Conservation (phyloP, 805 yeast species). For the Maudiozyma turicensis region DNA sequence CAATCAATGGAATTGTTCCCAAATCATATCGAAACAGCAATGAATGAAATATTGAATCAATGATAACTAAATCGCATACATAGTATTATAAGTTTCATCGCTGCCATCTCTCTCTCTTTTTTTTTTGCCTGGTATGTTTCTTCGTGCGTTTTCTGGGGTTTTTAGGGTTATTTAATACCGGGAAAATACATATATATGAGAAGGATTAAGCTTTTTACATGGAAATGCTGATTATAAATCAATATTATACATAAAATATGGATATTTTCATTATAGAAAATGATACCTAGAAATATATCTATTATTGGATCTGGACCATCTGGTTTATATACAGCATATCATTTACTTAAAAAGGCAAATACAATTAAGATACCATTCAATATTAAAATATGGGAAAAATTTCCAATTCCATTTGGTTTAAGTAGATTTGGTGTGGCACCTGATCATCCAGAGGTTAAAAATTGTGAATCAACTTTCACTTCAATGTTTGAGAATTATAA, state of each 20-base stretch:
- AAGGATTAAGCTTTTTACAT: too few species aligned
- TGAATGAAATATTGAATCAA: conserved; percentile 12
- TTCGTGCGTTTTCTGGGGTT: too few species aligned
- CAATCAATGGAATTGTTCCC: conserved; percentile 36
- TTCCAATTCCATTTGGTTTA: conserved; percentile 87
- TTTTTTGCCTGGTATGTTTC: too few species aligned
- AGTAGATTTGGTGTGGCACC: conserved; percentile 97
- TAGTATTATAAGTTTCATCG: not conserved
- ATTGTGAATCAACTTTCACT: conserved; percentile 60
- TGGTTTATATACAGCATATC: conserved; percentile 82
- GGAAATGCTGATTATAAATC: too few species aligned
- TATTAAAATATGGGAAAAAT: conserved; percentile 71
- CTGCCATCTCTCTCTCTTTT: too few species aligned
- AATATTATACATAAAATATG: too few species aligned
- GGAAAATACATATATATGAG: too few species aligned
- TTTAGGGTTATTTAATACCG: too few species aligned
- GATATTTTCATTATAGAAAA: not conserved
- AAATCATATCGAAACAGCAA: conserved; percentile 33
- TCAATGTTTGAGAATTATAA: not conserved
- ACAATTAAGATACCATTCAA: conserved; percentile 24
- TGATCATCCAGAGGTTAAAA: conserved; percentile 94
- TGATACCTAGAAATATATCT: conserved; percentile 36
- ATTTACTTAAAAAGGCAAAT: conserved; percentile 44
- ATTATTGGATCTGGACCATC: conserved; percentile 95
- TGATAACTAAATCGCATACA: not conserved